Percentiles rank a stretch among this genome's conserved stretches.
phyloP scores from a whole-genome alignment of 2,329 filamentous ascomycete genomes.

The Myriangium duriaei region DNA sequence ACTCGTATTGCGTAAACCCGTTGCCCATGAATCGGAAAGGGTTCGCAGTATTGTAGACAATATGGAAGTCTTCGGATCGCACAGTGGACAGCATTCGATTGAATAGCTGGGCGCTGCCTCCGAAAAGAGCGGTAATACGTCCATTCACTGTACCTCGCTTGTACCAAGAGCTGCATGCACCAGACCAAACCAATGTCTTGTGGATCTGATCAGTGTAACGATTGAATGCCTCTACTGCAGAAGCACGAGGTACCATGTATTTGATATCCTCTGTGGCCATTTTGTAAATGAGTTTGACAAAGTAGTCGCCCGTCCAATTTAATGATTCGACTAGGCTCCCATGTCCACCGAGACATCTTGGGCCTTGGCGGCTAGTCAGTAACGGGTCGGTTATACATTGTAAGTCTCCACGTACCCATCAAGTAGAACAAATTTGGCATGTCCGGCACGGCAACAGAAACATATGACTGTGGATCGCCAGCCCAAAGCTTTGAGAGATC shows the following conservation, averaged over 20 bases:
- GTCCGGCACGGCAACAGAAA: slow-evolving; percentile 17
- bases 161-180: slow-evolving; percentile 19
- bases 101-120: slow-evolving; percentile 17
- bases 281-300: slow-evolving; percentile 20
- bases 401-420: too few species aligned
- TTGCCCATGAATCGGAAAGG: slow-evolving; percentile 38
- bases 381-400: too few species aligned
- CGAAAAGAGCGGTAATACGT: slow-evolving; percentile 21
- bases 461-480: slow-evolving; percentile 18
- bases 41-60: slow-evolving; percentile 32
- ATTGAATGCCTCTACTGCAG: slow-evolving; percentile 19
- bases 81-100: slow-evolving; percentile 25
- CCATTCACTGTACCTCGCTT: slow-evolving; percentile 19
- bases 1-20: slow-evolving; percentile 27
- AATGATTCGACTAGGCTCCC: slow-evolving; percentile 4
- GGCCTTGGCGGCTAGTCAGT: too few species aligned
- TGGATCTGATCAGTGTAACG: slow-evolving; percentile 20
- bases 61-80: slow-evolving; percentile 37
- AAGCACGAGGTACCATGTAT: slow-evolving; percentile 16
- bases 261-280: slow-evolving; percentile 20
- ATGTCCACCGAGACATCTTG: not conserved
- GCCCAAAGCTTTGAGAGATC: slow-evolving; percentile 17
- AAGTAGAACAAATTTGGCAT: slow-evolving; percentile 24
- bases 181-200: slow-evolving; percentile 20
- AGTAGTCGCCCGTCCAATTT: slow-evolving; percentile 19